Conservation (phyloP, 352 stramenopile species). For the Hyaloperonospora brassicae region DNA sequence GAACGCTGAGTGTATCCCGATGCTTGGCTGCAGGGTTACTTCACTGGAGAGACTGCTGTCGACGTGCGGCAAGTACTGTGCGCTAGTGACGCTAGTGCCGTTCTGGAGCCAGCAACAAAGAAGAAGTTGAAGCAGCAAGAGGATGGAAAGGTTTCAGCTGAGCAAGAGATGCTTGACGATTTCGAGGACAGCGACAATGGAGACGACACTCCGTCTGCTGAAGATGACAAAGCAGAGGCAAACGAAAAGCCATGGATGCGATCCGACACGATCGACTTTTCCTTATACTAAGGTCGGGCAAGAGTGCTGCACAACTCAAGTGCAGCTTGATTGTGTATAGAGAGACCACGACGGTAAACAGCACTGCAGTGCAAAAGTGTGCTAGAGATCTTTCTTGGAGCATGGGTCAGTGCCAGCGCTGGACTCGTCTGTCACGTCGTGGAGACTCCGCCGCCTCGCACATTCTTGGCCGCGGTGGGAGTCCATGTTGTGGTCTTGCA, state of each 20-base stretch:
- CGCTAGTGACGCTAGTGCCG: not conserved
- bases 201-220: conserved; percentile 13
- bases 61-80: conserved; percentile 49
- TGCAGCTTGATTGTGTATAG: no score
- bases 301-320: no score
- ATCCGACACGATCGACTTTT: conserved; percentile 73
- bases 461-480: conserved; percentile 19
- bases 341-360: not conserved
- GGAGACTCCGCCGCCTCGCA: conserved; percentile 17
- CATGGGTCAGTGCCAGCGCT: conserved; percentile 15
- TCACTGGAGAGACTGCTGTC: conserved; percentile 60
- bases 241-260: conserved; percentile 42
- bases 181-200: conserved; percentile 80
- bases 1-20: conserved; percentile 1
- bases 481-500: conserved; percentile 40
- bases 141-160: conserved; percentile 41
- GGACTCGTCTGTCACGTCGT: conserved; percentile 19
- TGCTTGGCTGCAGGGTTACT: conserved; percentile 52
- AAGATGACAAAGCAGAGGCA: conserved; percentile 12
- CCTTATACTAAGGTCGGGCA: conserved; percentile 48
- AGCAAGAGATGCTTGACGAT: conserved; percentile 78
- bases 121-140: conserved; percentile 24
- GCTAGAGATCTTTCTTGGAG: conserved; percentile 60
- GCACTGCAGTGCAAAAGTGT: conserved; percentile 1
- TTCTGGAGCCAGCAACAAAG: conserved; percentile 1